phyloP scores from a whole-genome alignment of 2,329 filamentous ascomycete genomes.

The Laburnicola sp. region DNA sequence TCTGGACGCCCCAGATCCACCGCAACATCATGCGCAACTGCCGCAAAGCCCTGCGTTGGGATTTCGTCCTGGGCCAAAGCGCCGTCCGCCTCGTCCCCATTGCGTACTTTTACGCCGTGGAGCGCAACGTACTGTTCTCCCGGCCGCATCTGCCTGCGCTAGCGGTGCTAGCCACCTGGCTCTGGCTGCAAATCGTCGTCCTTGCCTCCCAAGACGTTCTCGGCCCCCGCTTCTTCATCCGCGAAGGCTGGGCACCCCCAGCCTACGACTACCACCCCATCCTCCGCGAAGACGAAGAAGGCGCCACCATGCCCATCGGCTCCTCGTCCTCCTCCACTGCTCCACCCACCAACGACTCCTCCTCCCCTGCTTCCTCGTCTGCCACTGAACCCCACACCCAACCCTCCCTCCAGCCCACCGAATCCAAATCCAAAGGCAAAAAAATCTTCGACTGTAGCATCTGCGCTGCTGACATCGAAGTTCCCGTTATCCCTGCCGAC shows the following conservation, averaged over 20 bases:
- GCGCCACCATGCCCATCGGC: slow-evolving; percentile 75
- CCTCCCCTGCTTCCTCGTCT: slow-evolving; percentile 3
- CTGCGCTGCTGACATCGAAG: slow-evolving; percentile 87
- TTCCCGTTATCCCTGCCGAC: slow-evolving; percentile 71
- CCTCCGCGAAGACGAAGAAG: slow-evolving; percentile 81
- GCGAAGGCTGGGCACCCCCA: slow-evolving; percentile 65
- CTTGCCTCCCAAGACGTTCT: slow-evolving; percentile 82
- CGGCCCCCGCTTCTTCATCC: slow-evolving; percentile 84
- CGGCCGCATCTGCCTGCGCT: slow-evolving; percentile 69
- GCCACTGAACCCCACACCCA: background rate
- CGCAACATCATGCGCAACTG: slow-evolving; percentile 91
- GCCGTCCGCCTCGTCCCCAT: slow-evolving; percentile 76
- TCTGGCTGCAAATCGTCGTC: slow-evolving; percentile 82
- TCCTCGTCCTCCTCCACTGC: slow-evolving; percentile 45
- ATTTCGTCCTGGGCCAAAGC: slow-evolving; percentile 84
- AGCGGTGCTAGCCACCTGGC: slow-evolving; percentile 69
- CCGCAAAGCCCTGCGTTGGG: slow-evolving; percentile 86
- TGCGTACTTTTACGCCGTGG: slow-evolving; percentile 79
- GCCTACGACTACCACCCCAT: slow-evolving; percentile 96
- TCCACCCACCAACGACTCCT: slow-evolving; percentile 19
- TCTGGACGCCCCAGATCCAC: slow-evolving; percentile 90
- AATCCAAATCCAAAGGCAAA: slow-evolving; percentile 58
- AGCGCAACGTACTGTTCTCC: slow-evolving; percentile 80
- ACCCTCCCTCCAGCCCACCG: slow-evolving; percentile 37
- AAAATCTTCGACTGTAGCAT: slow-evolving; percentile 87